Evolutionary conservation across 2,329 filamentous ascomycete genomes (phyloP).

Genomic region (Chrysoporthe deuterocubensis): DNA sequence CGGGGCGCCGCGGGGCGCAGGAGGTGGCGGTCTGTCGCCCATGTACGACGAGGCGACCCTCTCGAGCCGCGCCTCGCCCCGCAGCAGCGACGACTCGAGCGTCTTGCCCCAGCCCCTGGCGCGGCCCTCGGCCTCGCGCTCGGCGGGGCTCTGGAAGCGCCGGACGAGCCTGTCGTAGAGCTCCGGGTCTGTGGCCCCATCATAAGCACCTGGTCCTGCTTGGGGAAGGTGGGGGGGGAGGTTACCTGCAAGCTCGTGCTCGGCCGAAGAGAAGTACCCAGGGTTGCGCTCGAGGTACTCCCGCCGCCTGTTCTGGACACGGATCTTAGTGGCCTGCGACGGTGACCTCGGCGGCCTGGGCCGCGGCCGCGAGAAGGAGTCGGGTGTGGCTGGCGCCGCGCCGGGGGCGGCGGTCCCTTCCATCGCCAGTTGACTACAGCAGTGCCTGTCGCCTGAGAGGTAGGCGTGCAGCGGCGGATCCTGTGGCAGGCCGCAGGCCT

Average conservation of each 20-base stretch:
- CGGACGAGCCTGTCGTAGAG: conserved; percentile 82
- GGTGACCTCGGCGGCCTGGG: conserved; percentile 51
- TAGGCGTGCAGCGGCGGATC: too few species aligned
- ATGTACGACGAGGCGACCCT: conserved; percentile 46
- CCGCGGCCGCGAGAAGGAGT: conserved; percentile 43
- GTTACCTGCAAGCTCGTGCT: conserved; percentile 60
- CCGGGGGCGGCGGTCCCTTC: not conserved
- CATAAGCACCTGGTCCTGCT: not conserved
- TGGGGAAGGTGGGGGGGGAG: conserved; percentile 16
- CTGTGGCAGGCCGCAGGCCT: too few species aligned
- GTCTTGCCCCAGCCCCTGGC: conserved; percentile 78
- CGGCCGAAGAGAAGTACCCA: conserved; percentile 66
- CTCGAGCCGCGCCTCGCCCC: conserved; percentile 75
- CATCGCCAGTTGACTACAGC: not conserved
- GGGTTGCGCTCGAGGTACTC: conserved; percentile 75
- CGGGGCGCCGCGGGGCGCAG: not conserved
- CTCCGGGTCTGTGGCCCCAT: conserved; percentile 63
- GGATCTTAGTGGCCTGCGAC: conserved; percentile 51
- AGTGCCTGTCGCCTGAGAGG: too few species aligned
- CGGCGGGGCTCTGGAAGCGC: conserved; percentile 72
- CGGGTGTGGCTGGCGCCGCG: conserved; percentile 11
- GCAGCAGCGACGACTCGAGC: conserved; percentile 75
- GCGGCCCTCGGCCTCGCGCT: conserved; percentile 74
- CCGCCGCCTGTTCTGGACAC: conserved; percentile 75
- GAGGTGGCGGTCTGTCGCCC: conserved; percentile 41